Percentiles rank a stretch among this genome's conserved stretches.
Conservation (phyloP, 331 rosid genomes). For the Acacia concinna region DNA sequence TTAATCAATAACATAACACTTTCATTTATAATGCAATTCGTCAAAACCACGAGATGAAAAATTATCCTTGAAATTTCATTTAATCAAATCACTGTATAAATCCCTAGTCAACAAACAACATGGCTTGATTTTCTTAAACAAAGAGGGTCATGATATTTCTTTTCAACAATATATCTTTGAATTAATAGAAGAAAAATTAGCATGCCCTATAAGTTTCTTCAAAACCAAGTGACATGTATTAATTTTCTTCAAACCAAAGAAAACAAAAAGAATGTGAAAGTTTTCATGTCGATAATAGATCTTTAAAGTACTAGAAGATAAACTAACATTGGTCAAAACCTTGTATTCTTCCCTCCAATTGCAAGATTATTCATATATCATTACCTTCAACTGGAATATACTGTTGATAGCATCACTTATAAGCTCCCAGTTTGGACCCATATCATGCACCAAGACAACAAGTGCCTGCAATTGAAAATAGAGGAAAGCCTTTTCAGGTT, state of each 20-base stretch:
- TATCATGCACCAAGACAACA: conserved; percentile 75
- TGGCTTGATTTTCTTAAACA: background rate
- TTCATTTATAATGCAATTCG: background rate
- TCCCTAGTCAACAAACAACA: background rate
- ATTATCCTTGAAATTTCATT: background rate
- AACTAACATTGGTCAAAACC: background rate
- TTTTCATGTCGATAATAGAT: background rate
- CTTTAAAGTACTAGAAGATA: background rate
- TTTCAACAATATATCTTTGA: background rate
- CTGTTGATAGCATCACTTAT: conserved; percentile 70
- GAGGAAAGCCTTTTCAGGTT: background rate
- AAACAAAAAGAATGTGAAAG: background rate
- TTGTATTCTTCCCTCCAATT: background rate
- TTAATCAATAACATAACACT: too few relatives aligned
- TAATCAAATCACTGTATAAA: background rate
- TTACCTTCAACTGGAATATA: conserved; percentile 63
- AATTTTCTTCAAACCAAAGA: background rate
- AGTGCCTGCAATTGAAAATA: conserved; percentile 50
- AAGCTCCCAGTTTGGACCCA: conserved; percentile 84
- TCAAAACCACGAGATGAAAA: background rate
- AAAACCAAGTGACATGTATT: background rate
- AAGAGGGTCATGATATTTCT: background rate
- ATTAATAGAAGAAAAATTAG: background rate
- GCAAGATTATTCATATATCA: background rate
- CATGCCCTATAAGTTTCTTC: background rate